Percentiles rank a stretch among this genome's conserved stretches.
Evolutionary conservation across 176 grass and related monocot species (phyloP).

Genomic region (Eremochloa ophiuroides): DNA sequence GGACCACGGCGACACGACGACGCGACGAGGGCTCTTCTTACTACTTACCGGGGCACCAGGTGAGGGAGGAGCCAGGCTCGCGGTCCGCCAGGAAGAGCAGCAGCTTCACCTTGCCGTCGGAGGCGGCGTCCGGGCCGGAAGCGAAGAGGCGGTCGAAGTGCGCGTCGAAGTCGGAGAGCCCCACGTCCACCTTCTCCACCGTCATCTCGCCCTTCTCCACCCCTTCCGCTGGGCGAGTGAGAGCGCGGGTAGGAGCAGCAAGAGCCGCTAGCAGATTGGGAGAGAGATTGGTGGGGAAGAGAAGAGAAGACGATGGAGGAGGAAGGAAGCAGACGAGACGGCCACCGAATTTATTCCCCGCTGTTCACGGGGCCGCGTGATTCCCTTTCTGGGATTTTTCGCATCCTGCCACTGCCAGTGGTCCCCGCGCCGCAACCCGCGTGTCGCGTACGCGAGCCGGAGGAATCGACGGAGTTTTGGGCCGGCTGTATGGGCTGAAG

Average conservation of each 20-base stretch:
- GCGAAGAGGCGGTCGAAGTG: conserved; percentile 23
- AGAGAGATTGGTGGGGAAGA: not conserved
- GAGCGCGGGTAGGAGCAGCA: not conserved
- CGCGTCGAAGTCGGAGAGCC: conserved; percentile 25
- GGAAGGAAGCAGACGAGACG: not conserved
- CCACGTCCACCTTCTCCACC: conserved; percentile 43
- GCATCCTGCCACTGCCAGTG: not conserved
- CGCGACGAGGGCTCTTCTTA: not conserved
- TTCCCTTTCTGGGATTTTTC: not conserved
- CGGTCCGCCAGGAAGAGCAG: conserved; percentile 90
- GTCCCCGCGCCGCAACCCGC: not conserved
- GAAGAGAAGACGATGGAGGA: not conserved
- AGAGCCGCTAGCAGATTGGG: not conserved
- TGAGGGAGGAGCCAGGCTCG: conserved; percentile 52
- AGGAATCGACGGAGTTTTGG: not conserved
- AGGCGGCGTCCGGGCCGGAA: not conserved
- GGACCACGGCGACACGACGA: not conserved
- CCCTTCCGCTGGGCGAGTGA: not conserved
- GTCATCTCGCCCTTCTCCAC: conserved; percentile 8
- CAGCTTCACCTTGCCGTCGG: conserved; percentile 47
- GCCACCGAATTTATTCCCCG: not conserved
- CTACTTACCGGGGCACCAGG: conserved; percentile 92
- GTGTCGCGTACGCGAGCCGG: conserved; percentile 9
- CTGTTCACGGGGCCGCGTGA: not conserved
- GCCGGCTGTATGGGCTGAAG: not conserved